Percentiles rank a stretch among this genome's conserved stretches.
Conservation (phyloP, 345 rosid genomes). For the Jatropha curcas region DNA sequence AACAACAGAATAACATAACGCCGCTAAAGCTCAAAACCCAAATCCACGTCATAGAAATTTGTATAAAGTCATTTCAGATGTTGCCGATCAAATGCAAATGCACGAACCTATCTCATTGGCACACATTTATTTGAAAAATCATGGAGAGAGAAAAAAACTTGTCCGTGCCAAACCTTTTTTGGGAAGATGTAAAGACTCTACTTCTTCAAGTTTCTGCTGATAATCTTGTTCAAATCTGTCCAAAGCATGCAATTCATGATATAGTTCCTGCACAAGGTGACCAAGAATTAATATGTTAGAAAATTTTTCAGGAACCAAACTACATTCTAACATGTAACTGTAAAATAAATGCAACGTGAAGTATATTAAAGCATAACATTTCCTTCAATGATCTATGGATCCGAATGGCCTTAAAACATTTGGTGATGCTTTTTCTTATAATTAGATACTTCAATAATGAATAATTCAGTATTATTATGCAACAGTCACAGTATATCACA, state of each 20-base stretch:
- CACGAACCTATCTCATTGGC: neutral
- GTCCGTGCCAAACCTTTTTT: slow-evolving; percentile 45
- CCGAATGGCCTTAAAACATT: too few species aligned
- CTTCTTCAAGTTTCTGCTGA: slow-evolving; percentile 52
- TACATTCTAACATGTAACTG: neutral
- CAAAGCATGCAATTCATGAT: slow-evolving; percentile 65
- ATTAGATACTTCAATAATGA: neutral
- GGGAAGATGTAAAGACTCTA: slow-evolving; percentile 49
- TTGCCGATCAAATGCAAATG: neutral
- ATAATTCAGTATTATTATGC: neutral
- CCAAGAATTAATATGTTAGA: neutral
- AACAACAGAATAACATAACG: too few species aligned
- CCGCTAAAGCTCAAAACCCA: neutral
- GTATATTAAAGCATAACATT: neutral
- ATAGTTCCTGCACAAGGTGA: slow-evolving; percentile 56
- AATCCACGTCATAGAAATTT: neutral
- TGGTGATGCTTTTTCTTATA: neutral
- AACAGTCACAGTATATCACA: neutral
- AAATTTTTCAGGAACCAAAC: slow-evolving; percentile 5
- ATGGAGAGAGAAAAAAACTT: neutral
- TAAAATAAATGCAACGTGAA: neutral
- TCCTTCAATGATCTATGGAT: neutral
- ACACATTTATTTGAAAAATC: neutral
- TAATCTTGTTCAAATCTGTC: slow-evolving; percentile 71
- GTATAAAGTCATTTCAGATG: neutral